Evolutionary conservation across 768 basidiomycete species (phyloP).

Genomic region (Mycena indigotica): DNA sequence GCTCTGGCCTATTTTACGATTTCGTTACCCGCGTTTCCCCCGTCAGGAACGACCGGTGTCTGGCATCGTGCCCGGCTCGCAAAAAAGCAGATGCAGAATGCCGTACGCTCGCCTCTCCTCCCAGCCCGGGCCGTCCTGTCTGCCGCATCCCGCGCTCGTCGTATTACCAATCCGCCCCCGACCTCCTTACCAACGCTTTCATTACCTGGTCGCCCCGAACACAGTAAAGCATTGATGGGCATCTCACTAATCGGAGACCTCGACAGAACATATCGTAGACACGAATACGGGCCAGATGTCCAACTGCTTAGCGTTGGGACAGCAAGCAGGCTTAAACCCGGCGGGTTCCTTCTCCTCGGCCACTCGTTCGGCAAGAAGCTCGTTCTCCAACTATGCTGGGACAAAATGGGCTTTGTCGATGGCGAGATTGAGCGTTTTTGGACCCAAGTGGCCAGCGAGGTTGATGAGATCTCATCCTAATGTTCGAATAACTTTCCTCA

Average conservation of each 20-base stretch:
- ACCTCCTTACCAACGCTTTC: constrained; percentile 9
- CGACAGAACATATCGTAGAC: constrained; percentile 62
- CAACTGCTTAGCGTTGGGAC: constrained; percentile 63
- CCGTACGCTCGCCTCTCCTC: constrained; percentile 54
- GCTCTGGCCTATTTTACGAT: constrained; percentile 68
- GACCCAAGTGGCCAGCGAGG: constrained; percentile 27
- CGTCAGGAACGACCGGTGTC: constrained; percentile 43
- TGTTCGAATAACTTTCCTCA: too few species aligned
- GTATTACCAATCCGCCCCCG: constrained; percentile 41
- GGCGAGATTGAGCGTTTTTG: constrained; percentile 33
- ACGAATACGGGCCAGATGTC: constrained; percentile 42
- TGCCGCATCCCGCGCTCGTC: constrained; percentile 29
- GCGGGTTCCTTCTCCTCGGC: constrained; percentile 63
- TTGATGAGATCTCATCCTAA: constrained; percentile 8
- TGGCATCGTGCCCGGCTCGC: constrained; percentile 61
- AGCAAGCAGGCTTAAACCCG: constrained; percentile 62
- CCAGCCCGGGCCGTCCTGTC: constrained; percentile 47
- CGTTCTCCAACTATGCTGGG: constrained; percentile 47
- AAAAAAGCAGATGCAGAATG: constrained; percentile 51
- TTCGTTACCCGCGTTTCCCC: constrained; percentile 62
- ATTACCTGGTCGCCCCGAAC: constrained; percentile 23
- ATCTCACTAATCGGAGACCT: constrained; percentile 71
- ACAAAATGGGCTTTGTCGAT: constrained; percentile 32
- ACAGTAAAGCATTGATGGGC: constrained; percentile 48
- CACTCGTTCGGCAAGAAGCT: constrained; percentile 62